phyloP scores from a whole-genome alignment of 1,284 basidiomycete genomes.

The Trichosporon asahii region DNA sequence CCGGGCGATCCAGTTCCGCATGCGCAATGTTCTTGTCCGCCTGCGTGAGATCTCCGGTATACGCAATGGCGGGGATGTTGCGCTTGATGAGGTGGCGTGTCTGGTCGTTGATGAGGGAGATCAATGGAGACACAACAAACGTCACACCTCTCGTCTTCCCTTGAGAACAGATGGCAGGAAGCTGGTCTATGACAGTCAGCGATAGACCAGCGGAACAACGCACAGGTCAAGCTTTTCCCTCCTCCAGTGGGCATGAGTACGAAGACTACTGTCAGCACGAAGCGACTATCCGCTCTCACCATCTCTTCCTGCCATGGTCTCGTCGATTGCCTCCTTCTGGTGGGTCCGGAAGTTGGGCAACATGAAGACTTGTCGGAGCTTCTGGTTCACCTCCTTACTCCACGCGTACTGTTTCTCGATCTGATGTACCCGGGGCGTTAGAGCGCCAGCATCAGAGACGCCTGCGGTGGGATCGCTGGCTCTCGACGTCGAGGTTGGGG shows the following conservation, averaged over 20 bases:
- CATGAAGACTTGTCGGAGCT: conserved; percentile 65
- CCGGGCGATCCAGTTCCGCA: conserved; percentile 54
- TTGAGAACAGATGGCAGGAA: conserved; percentile 75
- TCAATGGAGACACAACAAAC: conserved; percentile 83
- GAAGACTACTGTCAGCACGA: conserved; percentile 59
- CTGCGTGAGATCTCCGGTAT: conserved; percentile 61
- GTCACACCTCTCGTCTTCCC: conserved; percentile 79
- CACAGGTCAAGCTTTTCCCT: conserved; percentile 79
- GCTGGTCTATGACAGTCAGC: conserved; percentile 54
- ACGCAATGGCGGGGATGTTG: conserved; percentile 67
- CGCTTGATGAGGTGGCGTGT: conserved; percentile 66
- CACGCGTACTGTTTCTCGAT: conserved; percentile 51
- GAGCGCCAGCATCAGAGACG: background rate
- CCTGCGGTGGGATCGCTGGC: background rate
- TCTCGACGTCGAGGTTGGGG: background rate
- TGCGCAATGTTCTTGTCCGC: conserved; percentile 52
- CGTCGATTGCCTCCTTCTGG: conserved; percentile 82
- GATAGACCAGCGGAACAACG: conserved; percentile 30
- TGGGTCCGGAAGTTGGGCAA: conserved; percentile 71
- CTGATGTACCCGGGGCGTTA: conserved; percentile 15
- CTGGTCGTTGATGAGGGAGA: conserved; percentile 90
- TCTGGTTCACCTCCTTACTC: conserved; percentile 61
- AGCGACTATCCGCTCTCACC: conserved; percentile 20
- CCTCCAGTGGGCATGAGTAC: conserved; percentile 97
- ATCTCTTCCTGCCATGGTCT: conserved; percentile 71